Percentiles rank a stretch among this genome's conserved stretches.
Conservation (phyloP, 1,284 basidiomycete species). For the Austroboletus olivaceoglutinosus region DNA sequence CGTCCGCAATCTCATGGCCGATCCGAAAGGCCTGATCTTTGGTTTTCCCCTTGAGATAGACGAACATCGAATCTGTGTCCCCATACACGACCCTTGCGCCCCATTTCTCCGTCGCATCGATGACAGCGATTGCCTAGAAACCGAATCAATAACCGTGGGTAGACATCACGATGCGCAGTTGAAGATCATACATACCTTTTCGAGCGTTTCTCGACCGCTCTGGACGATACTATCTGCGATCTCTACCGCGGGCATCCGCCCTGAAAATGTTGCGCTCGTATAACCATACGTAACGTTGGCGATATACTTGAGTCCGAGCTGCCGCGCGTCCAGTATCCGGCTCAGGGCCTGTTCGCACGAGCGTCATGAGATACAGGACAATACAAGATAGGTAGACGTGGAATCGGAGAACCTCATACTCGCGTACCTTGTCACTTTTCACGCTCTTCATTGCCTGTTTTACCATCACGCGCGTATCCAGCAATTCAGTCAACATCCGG, state of each 20-base stretch:
- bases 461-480: slow-evolving; percentile 98
- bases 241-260: slow-evolving; percentile 97
- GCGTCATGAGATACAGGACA: not conserved
- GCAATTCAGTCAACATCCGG: slow-evolving; percentile 90
- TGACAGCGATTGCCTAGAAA: slow-evolving; percentile 75
- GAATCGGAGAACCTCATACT: not conserved
- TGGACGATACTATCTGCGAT: slow-evolving; percentile 98
- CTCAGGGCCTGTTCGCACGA: slow-evolving; percentile 55
- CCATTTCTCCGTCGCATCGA: slow-evolving; percentile 82
- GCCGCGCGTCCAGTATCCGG: slow-evolving; percentile 81
- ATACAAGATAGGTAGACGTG: too few species aligned
- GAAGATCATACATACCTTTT: slow-evolving; percentile 59
- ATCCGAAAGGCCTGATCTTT: slow-evolving; percentile 93
- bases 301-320: slow-evolving; percentile 84
- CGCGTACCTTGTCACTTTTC: slow-evolving; percentile 64
- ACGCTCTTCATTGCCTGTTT: slow-evolving; percentile 90
- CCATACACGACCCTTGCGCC: slow-evolving; percentile 93
- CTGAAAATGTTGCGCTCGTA: slow-evolving; percentile 90
- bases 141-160: not conserved
- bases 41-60: slow-evolving; percentile 83
- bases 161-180: not conserved
- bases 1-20: slow-evolving; percentile 88
- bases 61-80: slow-evolving; percentile 96
- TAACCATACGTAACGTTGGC: slow-evolving; percentile 95
- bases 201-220: slow-evolving; percentile 91